Evolutionary conservation across 805 yeast species (phyloP), one percentile per base, ranked within the genome.

Genomic region (Teunomyces funiuensis): DNA sequence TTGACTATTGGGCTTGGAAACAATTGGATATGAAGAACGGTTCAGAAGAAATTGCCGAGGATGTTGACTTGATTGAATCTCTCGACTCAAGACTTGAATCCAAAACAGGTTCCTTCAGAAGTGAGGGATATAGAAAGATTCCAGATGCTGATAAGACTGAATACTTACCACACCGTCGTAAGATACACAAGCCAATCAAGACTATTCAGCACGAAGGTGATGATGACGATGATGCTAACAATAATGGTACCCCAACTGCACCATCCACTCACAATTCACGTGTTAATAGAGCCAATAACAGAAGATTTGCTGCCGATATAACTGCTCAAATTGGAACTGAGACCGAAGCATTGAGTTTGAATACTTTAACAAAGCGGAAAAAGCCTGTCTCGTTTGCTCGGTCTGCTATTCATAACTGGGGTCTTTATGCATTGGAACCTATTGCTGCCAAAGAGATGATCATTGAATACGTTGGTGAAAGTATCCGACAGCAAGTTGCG

Each of bases 391-490:
- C 93, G n/a, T 90, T 90, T 71, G 97, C 97, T 0, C 74, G 98
- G 40, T 89, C 97, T 2, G 95, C 97, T 0, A 93, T 93, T 55
- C 99, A 93, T 61, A 88, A 91, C 57, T 93, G 99, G 99, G 99
- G 99, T 0, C 67, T 93, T 28, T 93, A 89, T 64, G 99, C 99
- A 0, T 68, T 87, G 54, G 98, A 93, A 55, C 95, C 95, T 2
- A 93, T 93, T 57, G 86, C 88, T n/a, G 95, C 93, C 0, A 85
- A 82, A 51, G 99, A 93, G 62, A 91, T 93, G 97, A 89, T 93
- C 55, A 91, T 93, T 44, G 99, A 93, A 63, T 93, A 93, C 54
- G 97, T 93, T 4, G 99, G 99, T 20, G 98, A 93, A 52, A 76
- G 95, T 41, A 82, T 93, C 20, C 73, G 98, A 41, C 97, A 88